Conservation (phyloP, 306 rosid species). For the Rosa rugosa region DNA sequence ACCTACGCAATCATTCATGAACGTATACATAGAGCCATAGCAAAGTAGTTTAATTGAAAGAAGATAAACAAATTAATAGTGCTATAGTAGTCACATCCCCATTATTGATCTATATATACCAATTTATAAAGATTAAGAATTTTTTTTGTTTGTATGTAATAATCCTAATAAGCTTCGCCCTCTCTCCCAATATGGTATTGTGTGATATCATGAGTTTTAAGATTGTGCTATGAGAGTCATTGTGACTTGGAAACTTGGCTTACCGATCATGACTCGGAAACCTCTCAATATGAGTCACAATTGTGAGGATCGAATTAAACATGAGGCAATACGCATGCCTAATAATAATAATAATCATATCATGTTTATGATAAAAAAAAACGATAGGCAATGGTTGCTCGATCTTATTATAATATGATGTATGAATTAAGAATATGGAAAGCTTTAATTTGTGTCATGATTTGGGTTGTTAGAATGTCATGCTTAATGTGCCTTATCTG, state of each 20-base stretch:
- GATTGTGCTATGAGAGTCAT: neutral
- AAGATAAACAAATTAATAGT: neutral
- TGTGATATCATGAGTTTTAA: constrained; percentile 8
- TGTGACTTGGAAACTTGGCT: constrained; percentile 6
- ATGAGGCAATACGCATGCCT: neutral
- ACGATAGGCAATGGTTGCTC: neutral
- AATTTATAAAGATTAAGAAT: neutral
- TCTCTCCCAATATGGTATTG: neutral
- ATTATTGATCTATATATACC: neutral
- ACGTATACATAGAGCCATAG: neutral
- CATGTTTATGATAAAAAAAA: neutral
- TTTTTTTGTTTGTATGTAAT: constrained; percentile 5
- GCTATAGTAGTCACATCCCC: neutral
- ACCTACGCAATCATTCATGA: neutral
- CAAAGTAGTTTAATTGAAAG: neutral
- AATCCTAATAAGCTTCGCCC: neutral
- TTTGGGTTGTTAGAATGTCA: neutral
- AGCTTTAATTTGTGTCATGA: constrained; percentile 1
- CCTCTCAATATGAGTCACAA: constrained; percentile 19
- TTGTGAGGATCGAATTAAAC: neutral
- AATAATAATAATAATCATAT: neutral
- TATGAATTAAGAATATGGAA: neutral
- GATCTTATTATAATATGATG: neutral
- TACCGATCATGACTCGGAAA: neutral
- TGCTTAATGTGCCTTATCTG: constrained; percentile 7